A percentile compares a stretch with the other conserved stretches of the same genome.
Conservation (phyloP, 2,329 filamentous ascomycete species). For the Fusarium secorum region DNA sequence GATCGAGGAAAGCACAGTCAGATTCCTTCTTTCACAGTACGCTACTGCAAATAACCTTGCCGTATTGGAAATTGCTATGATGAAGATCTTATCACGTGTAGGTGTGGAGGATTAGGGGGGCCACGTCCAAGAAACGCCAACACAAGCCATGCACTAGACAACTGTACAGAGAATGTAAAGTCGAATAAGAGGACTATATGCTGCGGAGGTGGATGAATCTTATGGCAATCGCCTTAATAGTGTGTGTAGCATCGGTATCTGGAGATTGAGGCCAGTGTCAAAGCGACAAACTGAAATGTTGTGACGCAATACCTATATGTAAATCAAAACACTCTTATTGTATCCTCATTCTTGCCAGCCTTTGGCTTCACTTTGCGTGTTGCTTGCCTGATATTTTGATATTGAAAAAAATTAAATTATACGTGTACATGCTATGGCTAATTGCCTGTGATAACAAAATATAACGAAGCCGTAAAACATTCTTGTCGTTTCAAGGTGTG, state of each 20-base stretch:
- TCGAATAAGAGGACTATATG: background rate
- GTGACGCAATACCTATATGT: background rate
- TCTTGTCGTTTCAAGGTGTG: slow-evolving; percentile 11
- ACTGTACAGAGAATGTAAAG: background rate
- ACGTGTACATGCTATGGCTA: background rate
- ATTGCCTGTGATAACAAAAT: background rate
- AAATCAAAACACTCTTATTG: background rate
- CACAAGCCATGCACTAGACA: slow-evolving; percentile 5
- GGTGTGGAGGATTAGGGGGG: slow-evolving; percentile 35
- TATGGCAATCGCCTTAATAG: background rate
- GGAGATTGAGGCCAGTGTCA: background rate
- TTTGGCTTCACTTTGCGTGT: background rate
- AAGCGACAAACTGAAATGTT: background rate
- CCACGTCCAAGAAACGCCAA: slow-evolving; percentile 14
- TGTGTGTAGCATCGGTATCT: background rate
- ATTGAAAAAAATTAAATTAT: background rate
- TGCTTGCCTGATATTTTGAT: background rate
- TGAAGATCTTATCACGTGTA: slow-evolving; percentile 43
- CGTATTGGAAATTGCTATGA: slow-evolving; percentile 33
- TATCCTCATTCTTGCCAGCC: background rate
- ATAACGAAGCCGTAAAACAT: background rate
- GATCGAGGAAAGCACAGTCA: slow-evolving; percentile 10
- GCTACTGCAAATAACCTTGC: slow-evolving; percentile 27
- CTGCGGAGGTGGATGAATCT: background rate
- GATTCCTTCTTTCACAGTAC: slow-evolving; percentile 1